A percentile compares a stretch with the other conserved stretches of the same genome.
These are phyloP conservation scores for Choanephora cucurbitarum DNA, from an alignment of 371 early-diverging fungal genomes.

Conservation along the genomic window DNA sequence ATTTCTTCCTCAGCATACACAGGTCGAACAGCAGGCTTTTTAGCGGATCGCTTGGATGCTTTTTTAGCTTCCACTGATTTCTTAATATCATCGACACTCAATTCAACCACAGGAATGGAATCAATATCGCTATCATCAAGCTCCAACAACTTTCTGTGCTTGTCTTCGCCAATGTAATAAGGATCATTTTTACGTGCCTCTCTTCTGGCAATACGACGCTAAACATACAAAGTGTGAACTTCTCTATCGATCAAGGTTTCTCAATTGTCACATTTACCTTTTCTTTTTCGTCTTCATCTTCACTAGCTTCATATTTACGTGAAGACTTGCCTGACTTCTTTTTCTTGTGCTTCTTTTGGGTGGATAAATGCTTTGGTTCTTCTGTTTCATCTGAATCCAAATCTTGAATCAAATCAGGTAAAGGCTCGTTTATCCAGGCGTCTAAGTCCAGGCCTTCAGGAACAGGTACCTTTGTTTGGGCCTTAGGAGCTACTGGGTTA, in stretches of 20 bases:
- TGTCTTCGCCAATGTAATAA: conserved; percentile 65
- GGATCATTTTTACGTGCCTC: conserved; percentile 73
- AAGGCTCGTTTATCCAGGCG: conserved; percentile 72
- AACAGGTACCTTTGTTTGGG: conserved; percentile 86
- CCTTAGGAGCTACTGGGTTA: conserved; percentile 92
- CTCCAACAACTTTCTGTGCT: conserved; percentile 25
- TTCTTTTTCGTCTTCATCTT: conserved; percentile 45
- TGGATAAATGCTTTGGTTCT: not conserved
- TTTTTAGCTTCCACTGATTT: conserved; percentile 29
- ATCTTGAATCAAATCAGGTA: conserved; percentile 61
- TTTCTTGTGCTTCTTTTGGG: conserved; percentile 3
- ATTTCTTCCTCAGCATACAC: conserved; percentile 68
- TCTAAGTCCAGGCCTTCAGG: conserved; percentile 91
- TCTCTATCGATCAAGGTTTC: no score
- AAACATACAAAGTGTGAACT: conserved; percentile 6
- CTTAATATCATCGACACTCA: conserved; percentile 64
- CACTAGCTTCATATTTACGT: conserved; percentile 22
- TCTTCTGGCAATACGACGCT: conserved; percentile 63
- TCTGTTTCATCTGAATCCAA: conserved; percentile 34
- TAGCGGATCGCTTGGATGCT: conserved; percentile 15
- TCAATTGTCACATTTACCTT: no score
- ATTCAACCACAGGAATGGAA: conserved; percentile 79
- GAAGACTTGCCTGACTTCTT: conserved; percentile 36
- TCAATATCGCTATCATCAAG: conserved; percentile 69
- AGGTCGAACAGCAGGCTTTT: conserved; percentile 35